Percentiles rank a stretch among this genome's conserved stretches.
Conservation (phyloP, 1,284 basidiomycete genomes). For the Gomphus bonarii region DNA sequence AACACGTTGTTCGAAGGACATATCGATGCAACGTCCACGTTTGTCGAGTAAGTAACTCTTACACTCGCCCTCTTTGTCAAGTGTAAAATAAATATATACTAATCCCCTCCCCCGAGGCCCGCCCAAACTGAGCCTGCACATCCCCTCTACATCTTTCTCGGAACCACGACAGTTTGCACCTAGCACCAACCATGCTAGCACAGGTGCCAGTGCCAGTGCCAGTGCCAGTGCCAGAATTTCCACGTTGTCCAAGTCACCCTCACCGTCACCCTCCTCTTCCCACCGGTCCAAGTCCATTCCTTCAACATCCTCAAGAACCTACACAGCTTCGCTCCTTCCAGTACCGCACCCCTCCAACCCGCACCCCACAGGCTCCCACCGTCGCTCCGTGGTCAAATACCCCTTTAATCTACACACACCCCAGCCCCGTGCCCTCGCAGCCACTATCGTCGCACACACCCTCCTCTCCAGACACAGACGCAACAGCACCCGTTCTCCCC, state of each 20-base stretch:
- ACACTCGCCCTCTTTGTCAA: background rate
- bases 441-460: background rate
- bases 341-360: background rate
- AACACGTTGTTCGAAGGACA: background rate
- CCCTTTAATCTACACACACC: background rate
- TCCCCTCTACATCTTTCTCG: background rate
- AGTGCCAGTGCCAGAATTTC: too few relatives aligned
- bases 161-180: background rate
- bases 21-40: background rate
- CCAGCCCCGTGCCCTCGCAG: background rate
- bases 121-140: background rate
- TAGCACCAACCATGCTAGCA: background rate
- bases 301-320: background rate
- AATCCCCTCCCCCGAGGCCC: background rate
- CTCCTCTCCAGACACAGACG: background rate
- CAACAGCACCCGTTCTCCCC: background rate
- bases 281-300: too few relatives aligned
- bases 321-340: background rate
- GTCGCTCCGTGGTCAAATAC: too few relatives aligned
- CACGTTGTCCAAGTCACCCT: too few relatives aligned
- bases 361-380: background rate
- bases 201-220: background rate
- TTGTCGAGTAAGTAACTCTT: background rate
- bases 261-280: too few relatives aligned
- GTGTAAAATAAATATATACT: too few relatives aligned